These are phyloP conservation scores for Mallotus repandus DNA, from an alignment of 441 rosid species.

Conservation along the genomic window DNA sequence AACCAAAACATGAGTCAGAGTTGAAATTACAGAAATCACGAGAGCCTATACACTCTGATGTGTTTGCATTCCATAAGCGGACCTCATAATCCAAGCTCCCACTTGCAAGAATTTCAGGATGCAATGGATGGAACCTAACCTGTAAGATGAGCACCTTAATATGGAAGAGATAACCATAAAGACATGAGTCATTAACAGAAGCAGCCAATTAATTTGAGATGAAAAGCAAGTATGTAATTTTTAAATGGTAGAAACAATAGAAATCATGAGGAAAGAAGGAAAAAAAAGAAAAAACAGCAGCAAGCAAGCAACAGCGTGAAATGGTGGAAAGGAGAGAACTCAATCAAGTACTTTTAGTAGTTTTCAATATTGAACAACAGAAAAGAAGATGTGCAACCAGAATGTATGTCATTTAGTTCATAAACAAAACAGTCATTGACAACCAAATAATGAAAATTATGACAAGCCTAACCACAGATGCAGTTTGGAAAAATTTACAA, in stretches of 20 bases:
- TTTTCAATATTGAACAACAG: not conserved
- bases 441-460: not conserved
- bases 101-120: constrained; percentile 85
- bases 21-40: constrained; percentile 71
- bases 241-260: not conserved
- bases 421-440: not conserved
- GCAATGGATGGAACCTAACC: constrained; percentile 91
- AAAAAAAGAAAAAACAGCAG: not conserved
- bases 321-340: not conserved
- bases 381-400: not conserved
- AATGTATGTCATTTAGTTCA: not conserved
- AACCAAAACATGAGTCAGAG: constrained; percentile 23
- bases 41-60: constrained; percentile 73
- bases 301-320: not conserved
- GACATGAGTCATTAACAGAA: not conserved
- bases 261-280: constrained; percentile 4
- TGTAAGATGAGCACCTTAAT: constrained; percentile 38
- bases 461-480: not conserved
- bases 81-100: constrained; percentile 96
- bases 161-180: constrained; percentile 1
- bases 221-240: not conserved
- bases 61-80: constrained; percentile 80
- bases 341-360: not conserved
- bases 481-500: not conserved
- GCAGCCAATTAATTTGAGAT: not conserved